Conservation (phyloP, 2,329 filamentous ascomycete species). For the Triangularia setosa region DNA sequence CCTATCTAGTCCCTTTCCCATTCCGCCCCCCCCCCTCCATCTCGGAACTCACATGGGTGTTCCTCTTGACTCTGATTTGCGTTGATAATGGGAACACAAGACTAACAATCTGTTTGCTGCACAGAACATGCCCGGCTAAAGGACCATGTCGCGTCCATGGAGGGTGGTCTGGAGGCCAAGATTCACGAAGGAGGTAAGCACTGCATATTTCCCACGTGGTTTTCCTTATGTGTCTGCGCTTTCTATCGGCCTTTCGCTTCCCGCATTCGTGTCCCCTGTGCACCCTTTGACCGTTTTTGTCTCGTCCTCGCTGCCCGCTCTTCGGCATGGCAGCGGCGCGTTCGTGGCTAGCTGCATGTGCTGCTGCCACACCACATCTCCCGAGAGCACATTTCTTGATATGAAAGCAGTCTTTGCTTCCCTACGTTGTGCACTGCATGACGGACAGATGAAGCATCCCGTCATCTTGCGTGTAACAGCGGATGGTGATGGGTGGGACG, state of each 20-base stretch:
- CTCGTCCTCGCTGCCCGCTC: conserved; percentile 1
- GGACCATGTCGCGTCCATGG: conserved; percentile 82
- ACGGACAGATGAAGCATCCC: conserved; percentile 2
- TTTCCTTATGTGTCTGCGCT: conserved; percentile 18
- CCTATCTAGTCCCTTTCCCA: background rate
- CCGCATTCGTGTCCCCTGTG: background rate
- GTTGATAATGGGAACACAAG: conserved; percentile 21
- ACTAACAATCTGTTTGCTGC: conserved; percentile 37
- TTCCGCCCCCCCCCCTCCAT: conserved; percentile 1
- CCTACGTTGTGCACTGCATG: background rate
- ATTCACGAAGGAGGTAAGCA: conserved; percentile 89
- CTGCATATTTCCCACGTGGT: conserved; percentile 22
- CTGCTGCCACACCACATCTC: conserved; percentile 3
- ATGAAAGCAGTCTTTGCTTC: background rate
- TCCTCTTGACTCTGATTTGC: conserved; percentile 9
- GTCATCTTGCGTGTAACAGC: background rate
- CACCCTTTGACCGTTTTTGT: background rate
- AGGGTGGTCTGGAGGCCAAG: conserved; percentile 82
- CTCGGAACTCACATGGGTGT: conserved; percentile 19
- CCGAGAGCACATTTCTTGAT: background rate
- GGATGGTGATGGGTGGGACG: background rate
- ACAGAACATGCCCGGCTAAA: conserved; percentile 89
- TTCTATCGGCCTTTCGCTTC: conserved; percentile 28
- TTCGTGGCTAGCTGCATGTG: conserved; percentile 15
- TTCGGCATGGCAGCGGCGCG: conserved; percentile 13